phyloP scores from a whole-genome alignment of 805 yeast species.

The Priceomyces carsonii region DNA sequence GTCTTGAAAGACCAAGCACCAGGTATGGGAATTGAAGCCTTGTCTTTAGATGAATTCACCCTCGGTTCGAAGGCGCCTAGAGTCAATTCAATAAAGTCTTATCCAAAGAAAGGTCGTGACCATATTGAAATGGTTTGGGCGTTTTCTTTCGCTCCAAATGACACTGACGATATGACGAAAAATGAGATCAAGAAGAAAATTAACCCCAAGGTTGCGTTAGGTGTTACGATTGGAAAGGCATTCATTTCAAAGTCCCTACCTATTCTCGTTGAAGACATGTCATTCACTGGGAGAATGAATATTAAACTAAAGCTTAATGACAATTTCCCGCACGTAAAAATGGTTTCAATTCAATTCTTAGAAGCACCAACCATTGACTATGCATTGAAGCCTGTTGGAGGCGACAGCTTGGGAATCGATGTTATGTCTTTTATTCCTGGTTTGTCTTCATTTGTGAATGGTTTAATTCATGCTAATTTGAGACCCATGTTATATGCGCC shows the following conservation, averaged over 20 bases:
- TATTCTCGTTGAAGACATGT: constrained; percentile 79
- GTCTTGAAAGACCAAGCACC: constrained; percentile 71
- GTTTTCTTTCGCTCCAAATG: constrained; percentile 78
- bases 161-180: constrained; percentile 81
- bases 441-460: constrained; percentile 68
- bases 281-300: constrained; percentile 68
- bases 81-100: constrained; percentile 69
- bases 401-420: constrained; percentile 84
- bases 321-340: constrained; percentile 75
- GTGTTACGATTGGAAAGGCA: constrained; percentile 80
- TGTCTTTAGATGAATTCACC: constrained; percentile 74
- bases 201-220: constrained; percentile 79
- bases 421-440: constrained; percentile 85
- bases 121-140: constrained; percentile 83
- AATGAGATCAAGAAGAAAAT: constrained; percentile 67
- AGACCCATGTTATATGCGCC: constrained; percentile 85
- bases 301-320: constrained; percentile 61
- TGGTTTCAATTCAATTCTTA: constrained; percentile 68
- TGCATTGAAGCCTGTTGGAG: constrained; percentile 83
- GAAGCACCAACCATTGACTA: constrained; percentile 81
- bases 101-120: constrained; percentile 66
- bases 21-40: constrained; percentile 77
- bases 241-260: constrained; percentile 75
- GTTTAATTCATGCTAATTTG: constrained; percentile 65
- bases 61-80: constrained; percentile 81